Evolutionary conservation across 768 basidiomycete genomes (phyloP).

Genomic region (Macrocybe gigantea): DNA sequence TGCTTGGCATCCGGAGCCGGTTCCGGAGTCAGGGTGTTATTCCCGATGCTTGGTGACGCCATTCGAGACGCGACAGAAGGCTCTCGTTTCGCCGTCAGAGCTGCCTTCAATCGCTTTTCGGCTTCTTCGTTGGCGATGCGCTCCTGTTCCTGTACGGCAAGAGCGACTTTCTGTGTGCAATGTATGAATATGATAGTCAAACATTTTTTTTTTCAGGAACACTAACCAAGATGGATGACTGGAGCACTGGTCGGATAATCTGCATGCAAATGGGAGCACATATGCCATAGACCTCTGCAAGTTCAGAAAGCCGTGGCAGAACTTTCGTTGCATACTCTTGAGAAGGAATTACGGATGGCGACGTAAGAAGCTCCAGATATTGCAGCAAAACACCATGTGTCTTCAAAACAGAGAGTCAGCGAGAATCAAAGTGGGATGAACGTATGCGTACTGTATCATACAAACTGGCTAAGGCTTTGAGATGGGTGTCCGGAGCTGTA

Average conservation of each 20-base stretch:
- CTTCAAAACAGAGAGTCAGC: conserved; percentile 31
- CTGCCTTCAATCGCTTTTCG: conserved; percentile 77
- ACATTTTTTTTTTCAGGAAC: conserved; percentile 1
- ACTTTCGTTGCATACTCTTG: conserved; percentile 71
- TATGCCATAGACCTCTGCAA: conserved; percentile 74
- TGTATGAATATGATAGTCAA: conserved; percentile 5
- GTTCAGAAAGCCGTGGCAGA: conserved; percentile 67
- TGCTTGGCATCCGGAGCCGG: conserved; percentile 19
- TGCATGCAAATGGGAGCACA: conserved; percentile 90
- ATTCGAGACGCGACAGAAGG: conserved; percentile 55
- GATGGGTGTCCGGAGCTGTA: conserved; percentile 63
- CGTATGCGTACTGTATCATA: conserved; percentile 75
- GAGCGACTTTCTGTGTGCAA: conserved; percentile 44
- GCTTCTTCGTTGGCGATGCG: conserved; percentile 66
- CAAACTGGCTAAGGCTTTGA: conserved; percentile 81
- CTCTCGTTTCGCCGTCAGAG: conserved; percentile 72
- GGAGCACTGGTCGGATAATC: conserved; percentile 79
- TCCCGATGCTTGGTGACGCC: conserved; percentile 50
- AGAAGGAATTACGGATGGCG: conserved; percentile 58
- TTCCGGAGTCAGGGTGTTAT: conserved; percentile 20
- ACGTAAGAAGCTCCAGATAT: conserved; percentile 83
- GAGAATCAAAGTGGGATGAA: conserved; percentile 6
- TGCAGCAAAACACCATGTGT: conserved; percentile 90
- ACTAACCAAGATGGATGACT: conserved; percentile 55
- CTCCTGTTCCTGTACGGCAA: conserved; percentile 65